phyloP scores from a whole-genome alignment of 2,329 filamentous ascomycete genomes.

The Diaporthe aspalathi region DNA sequence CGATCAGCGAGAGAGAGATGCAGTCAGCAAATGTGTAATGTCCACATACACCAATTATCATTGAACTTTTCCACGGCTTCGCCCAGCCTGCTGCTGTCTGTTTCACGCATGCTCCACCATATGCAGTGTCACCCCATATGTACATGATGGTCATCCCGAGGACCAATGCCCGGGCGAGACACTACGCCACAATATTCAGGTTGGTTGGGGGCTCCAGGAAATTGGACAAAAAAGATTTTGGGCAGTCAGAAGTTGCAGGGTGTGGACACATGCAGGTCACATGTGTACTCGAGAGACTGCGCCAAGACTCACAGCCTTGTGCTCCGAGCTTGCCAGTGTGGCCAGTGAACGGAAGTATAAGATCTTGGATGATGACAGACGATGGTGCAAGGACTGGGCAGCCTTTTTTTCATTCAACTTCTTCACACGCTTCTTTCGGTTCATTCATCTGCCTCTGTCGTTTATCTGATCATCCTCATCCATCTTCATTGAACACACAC shows the following conservation, averaged over 20 bases:
- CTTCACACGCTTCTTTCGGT: no score
- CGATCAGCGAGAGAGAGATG: background rate
- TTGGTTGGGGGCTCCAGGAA: background rate
- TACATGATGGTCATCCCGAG: background rate
- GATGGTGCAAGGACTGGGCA: background rate
- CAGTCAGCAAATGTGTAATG: background rate
- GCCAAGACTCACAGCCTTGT: background rate
- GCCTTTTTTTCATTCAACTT: no score
- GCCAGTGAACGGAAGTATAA: no score
- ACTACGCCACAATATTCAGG: constrained; percentile 3
- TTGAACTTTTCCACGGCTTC: background rate
- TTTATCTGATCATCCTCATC: no score
- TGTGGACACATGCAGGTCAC: background rate
- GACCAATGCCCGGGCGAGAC: background rate
- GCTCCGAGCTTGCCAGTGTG: no score
- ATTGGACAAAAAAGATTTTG: constrained; percentile 2
- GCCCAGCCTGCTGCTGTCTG: background rate
- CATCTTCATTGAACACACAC: background rate
- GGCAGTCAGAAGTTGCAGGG: background rate
- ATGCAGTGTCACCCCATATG: background rate
- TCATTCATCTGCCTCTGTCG: accelerated
- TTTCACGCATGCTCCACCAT: background rate
- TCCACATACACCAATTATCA: background rate
- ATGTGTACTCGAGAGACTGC: no score
- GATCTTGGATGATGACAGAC: background rate